Evolutionary conservation across 2,329 filamentous ascomycete genomes (phyloP), one percentile per base, ranked within the genome.

Genomic region (Beauveria australis): DNA sequence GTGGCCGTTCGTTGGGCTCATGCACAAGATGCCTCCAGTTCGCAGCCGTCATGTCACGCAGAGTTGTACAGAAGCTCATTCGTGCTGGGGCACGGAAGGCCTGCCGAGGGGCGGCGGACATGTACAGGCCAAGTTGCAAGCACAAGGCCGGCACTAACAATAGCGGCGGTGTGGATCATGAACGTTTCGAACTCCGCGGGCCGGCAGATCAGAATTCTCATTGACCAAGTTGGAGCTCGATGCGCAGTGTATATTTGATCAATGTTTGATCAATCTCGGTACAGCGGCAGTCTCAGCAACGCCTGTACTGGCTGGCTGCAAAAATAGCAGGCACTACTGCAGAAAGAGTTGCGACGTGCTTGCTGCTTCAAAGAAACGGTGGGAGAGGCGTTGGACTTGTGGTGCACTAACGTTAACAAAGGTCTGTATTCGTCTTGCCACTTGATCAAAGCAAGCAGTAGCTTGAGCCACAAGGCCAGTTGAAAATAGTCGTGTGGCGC

Each of bases 401-500:
- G 12, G 12, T 37, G 33, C 33, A 37, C 12, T 37, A 37, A 14
- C 33, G 12, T 37, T 14, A 37, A 37, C 33, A 37, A 14, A 37
- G 33, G 33, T 37, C 12, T 37, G 33, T 5, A 37, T 37, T 14
- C 33, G 33, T 14, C 12, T 37, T 37, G 33, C 12, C 12, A 14
- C 3, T 33, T 40, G 26, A 28, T 56, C 41, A 30, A 26, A 10
- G 40, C 37, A 44, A 59, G 46, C 46, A 53, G 14, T 22, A 37
- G 33, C 33, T 37, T 37, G 12, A 37, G 12, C 54, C 41, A 47
- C 22, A 46, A 44, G 9, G n/a, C n/a, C 28, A 7, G 22, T 49
- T 49, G 54, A 58, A 58, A 58, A 57, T 30, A 58, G 55, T 24
- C 37, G 6, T 43, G 54, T 49, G 46, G 55, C 55, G 55, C 28